Base-by-base conservation (phyloP, 768 basidiomycete genomes). In the Suillus tomentosus region DNA sequence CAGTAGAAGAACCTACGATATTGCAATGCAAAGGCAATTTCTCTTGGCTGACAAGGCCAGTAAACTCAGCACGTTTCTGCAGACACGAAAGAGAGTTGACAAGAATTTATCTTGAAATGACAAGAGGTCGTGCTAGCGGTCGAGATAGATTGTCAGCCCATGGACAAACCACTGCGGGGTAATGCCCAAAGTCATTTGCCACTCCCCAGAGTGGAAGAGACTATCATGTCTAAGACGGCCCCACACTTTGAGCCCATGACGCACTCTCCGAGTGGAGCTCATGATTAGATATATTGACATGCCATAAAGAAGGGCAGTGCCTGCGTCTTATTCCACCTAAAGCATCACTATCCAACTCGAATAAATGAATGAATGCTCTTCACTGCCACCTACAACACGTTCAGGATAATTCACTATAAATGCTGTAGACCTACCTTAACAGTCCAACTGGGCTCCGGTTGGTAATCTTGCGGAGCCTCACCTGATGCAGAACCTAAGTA, bases 231-330 rank as follows among this genome's bases (percentile, higher is more conserved):
- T 19, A 31, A 73, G 65, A 39, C 31, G 31, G 5, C 56, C 62
- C 71, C 72, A 72, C 6, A 70, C 69, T 19, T 59, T 65, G 42
- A 73, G 62, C 54, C 69, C 71, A 14, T 67, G 65, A 36, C 62
- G 63, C 24, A 72, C 55, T 24, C 67, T 45, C 71, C 71, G 27
- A 24, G 22, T 31, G 4, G 11, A 62, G 9, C 24, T n/a, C 5
- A 7, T 24, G n/a, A 40, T 50, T 24, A 14, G 22, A 50, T 50
- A 24, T 10, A 50, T 24, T 24, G 13, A 24, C 48, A 50, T 2
- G 22, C 5, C 13, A 50, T 24, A 14, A 0, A 50, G 6, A 22
- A 50, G 13, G 48, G n/a, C 13, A 24, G 7, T 24, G 22, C 50
- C 48, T 51, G 53, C 22, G 48, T 11, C 36, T 39, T 62, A 37